These are phyloP conservation scores for Pleurotus platypus DNA, from an alignment of 768 basidiomycete genomes.

Conservation along the genomic window DNA sequence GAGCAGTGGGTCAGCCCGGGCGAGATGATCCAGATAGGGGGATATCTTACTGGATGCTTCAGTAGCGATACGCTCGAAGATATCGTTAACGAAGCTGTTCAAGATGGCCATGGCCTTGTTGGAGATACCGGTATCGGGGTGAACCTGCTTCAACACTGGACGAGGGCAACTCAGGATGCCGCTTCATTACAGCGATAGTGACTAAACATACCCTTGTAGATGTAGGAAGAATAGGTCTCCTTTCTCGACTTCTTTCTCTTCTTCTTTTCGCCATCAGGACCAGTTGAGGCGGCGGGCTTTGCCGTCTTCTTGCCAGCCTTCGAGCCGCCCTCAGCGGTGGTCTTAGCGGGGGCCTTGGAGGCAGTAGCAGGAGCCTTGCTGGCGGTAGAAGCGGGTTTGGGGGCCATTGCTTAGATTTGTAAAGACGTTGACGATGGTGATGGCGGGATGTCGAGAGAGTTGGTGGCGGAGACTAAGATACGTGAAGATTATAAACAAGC, in stretches of 20 bases:
- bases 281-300: constrained; percentile 30
- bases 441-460: constrained; percentile 11
- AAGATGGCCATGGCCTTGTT: constrained; percentile 86
- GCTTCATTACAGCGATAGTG: neutral
- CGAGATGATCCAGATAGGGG: neutral
- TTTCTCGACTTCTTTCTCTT: constrained; percentile 84
- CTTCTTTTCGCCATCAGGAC: constrained; percentile 78
- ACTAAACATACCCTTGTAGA: constrained; percentile 73
- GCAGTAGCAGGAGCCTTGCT: constrained; percentile 68
- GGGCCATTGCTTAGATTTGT: constrained; percentile 52
- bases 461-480: constrained; percentile 32
- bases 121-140: constrained; percentile 92
- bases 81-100: constrained; percentile 83
- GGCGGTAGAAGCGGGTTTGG: constrained; percentile 79
- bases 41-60: constrained; percentile 77
- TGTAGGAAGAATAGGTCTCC: constrained; percentile 93
- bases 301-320: constrained; percentile 83
- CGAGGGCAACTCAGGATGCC: neutral
- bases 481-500: constrained; percentile 37
- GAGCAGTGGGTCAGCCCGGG: neutral
- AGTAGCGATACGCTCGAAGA: constrained; percentile 83
- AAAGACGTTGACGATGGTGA: constrained; percentile 11
- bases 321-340: constrained; percentile 41
- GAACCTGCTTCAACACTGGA: constrained; percentile 83
- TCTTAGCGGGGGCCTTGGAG: constrained; percentile 72